These are phyloP conservation scores for Colletotrichum melonis DNA, from an alignment of 2,329 filamentous ascomycete species.

Conservation along the genomic window DNA sequence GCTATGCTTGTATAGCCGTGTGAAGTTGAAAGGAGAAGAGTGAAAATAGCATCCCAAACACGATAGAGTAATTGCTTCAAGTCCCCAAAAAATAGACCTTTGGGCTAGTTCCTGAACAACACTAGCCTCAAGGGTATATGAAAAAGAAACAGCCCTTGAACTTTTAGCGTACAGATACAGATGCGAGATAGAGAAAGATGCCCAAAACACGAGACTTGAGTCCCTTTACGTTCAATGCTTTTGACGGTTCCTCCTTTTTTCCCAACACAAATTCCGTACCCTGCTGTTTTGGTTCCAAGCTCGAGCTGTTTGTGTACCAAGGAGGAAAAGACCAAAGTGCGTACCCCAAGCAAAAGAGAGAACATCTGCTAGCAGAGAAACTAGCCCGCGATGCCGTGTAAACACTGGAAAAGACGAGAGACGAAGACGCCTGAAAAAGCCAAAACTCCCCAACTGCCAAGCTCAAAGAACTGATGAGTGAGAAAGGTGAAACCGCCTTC, in stretches of 20 bases:
- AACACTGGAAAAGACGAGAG: background rate
- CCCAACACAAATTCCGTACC: background rate
- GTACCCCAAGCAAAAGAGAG: background rate
- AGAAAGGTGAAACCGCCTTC: background rate
- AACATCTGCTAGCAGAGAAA: background rate
- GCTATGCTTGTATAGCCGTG: too few species aligned
- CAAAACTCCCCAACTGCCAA: slow-evolving; percentile 30
- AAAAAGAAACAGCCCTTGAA: background rate
- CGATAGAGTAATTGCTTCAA: background rate
- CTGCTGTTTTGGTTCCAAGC: slow-evolving; percentile 2
- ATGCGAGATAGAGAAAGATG: background rate
- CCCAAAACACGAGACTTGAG: slow-evolving; percentile 18
- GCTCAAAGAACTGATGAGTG: slow-evolving; percentile 17
- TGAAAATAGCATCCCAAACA: background rate
- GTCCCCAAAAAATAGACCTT: background rate
- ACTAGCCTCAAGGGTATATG: background rate
- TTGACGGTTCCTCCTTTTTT: background rate
- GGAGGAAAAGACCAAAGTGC: slow-evolving; percentile 20
- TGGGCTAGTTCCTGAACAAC: background rate
- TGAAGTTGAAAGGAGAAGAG: background rate
- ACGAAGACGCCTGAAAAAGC: background rate
- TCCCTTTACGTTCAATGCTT: slow-evolving; percentile 12
- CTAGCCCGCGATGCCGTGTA: background rate
- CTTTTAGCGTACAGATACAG: slow-evolving; percentile 19
- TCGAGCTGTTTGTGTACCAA: slow-evolving; percentile 8